A percentile compares a stretch with the other conserved stretches of the same genome.
phyloP scores from a whole-genome alignment of 176 grass and related monocot genomes.

The Oryza punctata region DNA sequence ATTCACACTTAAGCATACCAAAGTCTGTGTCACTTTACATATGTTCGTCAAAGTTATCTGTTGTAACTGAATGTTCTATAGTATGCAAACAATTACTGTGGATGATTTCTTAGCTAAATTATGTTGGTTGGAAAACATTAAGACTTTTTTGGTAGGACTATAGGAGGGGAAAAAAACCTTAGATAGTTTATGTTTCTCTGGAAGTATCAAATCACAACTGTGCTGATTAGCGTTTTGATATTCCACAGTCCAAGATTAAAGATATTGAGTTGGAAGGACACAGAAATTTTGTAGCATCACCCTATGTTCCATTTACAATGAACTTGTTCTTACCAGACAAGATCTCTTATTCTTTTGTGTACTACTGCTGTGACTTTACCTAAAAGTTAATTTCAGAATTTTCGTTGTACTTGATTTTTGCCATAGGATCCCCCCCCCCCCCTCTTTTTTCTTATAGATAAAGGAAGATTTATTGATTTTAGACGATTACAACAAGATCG shows the following conservation, averaged over 20 bases:
- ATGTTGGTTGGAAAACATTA: not conserved
- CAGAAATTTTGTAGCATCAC: constrained; percentile 89
- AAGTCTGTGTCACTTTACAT: not conserved
- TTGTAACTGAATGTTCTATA: constrained; percentile 9
- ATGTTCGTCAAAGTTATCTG: constrained; percentile 1
- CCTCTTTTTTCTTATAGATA: too few species aligned
- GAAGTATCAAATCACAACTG: constrained; percentile 6
- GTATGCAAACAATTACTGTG: constrained; percentile 3
- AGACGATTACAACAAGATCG: too few species aligned
- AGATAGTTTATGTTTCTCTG: not conserved
- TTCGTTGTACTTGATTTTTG: constrained; percentile 6
- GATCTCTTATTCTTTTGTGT: constrained; percentile 25
- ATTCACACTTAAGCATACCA: not conserved
- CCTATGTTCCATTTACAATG: constrained; percentile 10
- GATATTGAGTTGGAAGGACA: constrained; percentile 96
- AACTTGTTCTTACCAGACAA: constrained; percentile 15
- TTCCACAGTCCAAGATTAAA: constrained; percentile 86
- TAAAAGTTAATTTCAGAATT: not conserved
- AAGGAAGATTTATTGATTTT: too few species aligned
- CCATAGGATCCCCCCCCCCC: not conserved
- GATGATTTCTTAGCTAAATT: constrained; percentile 16
- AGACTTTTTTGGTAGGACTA: not conserved
- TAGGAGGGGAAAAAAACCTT: not conserved
- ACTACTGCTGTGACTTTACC: not conserved
- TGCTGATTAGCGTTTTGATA: constrained; percentile 40